Percentiles rank a stretch among this genome's conserved stretches.
Conservation (phyloP, 805 yeast genomes). For the Sugiyamaella boreocaroliniensis region DNA sequence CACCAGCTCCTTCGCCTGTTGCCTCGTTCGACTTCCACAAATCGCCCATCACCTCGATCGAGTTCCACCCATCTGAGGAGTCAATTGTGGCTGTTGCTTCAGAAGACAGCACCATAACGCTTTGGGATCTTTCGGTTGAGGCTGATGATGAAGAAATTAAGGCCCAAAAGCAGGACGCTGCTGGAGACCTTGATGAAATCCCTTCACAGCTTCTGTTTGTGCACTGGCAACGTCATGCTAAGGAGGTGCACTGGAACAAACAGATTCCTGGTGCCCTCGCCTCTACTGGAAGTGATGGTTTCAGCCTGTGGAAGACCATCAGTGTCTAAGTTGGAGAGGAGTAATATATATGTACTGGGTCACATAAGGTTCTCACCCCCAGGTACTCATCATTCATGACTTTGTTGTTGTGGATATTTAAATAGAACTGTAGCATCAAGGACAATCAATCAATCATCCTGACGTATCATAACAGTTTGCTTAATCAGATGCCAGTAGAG, state of each 20-base stretch:
- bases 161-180: conserved; percentile 69
- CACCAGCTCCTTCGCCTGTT: conserved; percentile 63
- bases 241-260: conserved; percentile 96
- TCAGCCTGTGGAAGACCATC: conserved; percentile 93
- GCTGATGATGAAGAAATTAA: conserved; percentile 97
- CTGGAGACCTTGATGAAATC: conserved; percentile 70
- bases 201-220: conserved; percentile 95
- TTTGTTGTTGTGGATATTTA: neutral
- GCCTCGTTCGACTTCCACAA: conserved; percentile 95
- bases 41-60: conserved; percentile 84
- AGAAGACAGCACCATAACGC: conserved; percentile 92
- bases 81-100: conserved; percentile 92
- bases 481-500: conserved; percentile 3
- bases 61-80: conserved; percentile 93
- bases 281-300: conserved; percentile 92
- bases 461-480: neutral
- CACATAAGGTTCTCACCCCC: neutral
- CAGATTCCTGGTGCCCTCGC: conserved; percentile 95
- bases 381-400: neutral
- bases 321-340: conserved; percentile 51
- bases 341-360: neutral
- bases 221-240: conserved; percentile 97
- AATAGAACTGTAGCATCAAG: neutral
- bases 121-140: conserved; percentile 98
- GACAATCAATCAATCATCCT: neutral